phyloP scores from a whole-genome alignment of 2,329 filamentous ascomycete species.

The Sporothrix luriei region DNA sequence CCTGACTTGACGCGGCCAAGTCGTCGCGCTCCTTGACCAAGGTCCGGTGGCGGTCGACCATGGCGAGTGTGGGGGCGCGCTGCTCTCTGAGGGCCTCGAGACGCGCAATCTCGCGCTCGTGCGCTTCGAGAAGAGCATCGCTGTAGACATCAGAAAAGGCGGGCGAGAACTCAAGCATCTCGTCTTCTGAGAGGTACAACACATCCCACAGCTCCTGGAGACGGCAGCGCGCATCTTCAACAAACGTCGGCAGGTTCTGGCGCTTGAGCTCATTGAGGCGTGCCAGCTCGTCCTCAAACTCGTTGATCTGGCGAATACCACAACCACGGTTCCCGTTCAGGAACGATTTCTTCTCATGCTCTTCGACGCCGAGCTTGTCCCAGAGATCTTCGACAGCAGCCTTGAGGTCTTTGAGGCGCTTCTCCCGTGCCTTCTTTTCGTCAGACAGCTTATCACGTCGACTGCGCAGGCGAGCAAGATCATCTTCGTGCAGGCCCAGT shows the following conservation, averaged over 20 bases:
- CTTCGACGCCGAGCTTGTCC: slow-evolving; percentile 83
- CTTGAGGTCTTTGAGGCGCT: slow-evolving; percentile 72
- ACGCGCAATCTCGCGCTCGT: slow-evolving; percentile 85
- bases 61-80: slow-evolving; percentile 76
- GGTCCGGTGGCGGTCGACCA: slow-evolving; percentile 80
- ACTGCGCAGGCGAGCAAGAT: slow-evolving; percentile 69
- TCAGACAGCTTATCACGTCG: slow-evolving; percentile 82
- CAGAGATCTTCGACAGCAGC: slow-evolving; percentile 81
- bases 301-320: slow-evolving; percentile 87
- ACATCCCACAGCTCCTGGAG: slow-evolving; percentile 95
- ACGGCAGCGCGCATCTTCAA: slow-evolving; percentile 88
- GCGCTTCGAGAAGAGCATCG: slow-evolving; percentile 89
- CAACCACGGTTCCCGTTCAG: slow-evolving; percentile 86
- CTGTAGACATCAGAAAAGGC: slow-evolving; percentile 97
- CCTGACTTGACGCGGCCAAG: slow-evolving; percentile 85
- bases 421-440: slow-evolving; percentile 85
- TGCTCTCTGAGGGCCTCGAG: slow-evolving; percentile 83
- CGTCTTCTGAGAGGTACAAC: slow-evolving; percentile 93
- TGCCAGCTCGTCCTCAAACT: slow-evolving; percentile 88
- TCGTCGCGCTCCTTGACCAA: slow-evolving; percentile 86
- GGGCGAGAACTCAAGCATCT: slow-evolving; percentile 97
- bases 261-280: slow-evolving; percentile 89
- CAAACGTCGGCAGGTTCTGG: slow-evolving; percentile 92
- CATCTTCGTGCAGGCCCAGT: slow-evolving; percentile 85
- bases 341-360: slow-evolving; percentile 81